Base-by-base conservation (phyloP, 345 rosid genomes). In the Mercurialis annua region DNA sequence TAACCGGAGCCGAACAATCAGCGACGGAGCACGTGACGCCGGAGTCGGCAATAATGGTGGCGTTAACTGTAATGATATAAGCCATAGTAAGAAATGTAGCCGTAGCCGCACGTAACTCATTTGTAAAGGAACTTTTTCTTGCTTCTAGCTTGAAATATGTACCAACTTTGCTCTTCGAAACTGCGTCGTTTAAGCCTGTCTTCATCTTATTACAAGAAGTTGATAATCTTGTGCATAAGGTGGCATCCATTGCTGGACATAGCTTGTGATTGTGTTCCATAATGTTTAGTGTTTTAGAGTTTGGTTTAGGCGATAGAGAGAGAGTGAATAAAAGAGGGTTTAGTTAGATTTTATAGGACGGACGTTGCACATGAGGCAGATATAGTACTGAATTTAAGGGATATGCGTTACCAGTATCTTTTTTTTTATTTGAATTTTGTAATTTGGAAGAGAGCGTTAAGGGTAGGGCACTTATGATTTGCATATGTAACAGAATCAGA, bases 61-160 rank as follows among this genome's bases (percentile, higher is more conserved):
- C 90, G 71, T 93, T 93, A 44, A 90, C 92, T 2, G 94, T 81
- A 53, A 93, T 87, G 71, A 93, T 90, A 62, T 90, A 93, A 29
- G 97, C 96, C 97, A 93, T 89, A 9, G 98, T 93, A n/a, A 93
- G 85, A 66, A 93, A 93, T 43, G 98, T 93, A 56, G 96, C 96
- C 0, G 92, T 88, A 0, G 85, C 97, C 2, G 97, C 98, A 36
- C 98, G 81, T 15, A 90, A 78, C 63, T 90, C 98, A 12, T 63
- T 77, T 1, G 96, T 92, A 83, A 92, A 88, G 55, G 81, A 77
- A 40, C 81, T 87, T 43, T 86, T 87, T 60, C 92, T 76, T 23
- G 77, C 78, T 51, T 90, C 89, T 0, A 93, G 81, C 82, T 83
- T 87, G 82, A 93, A 93, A 85, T 74, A 83, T 31, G 71, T 82